Evolutionary conservation across 768 basidiomycete genomes (phyloP), one percentile per base, ranked within the genome.

Genomic region (Suillus sp.): DNA sequence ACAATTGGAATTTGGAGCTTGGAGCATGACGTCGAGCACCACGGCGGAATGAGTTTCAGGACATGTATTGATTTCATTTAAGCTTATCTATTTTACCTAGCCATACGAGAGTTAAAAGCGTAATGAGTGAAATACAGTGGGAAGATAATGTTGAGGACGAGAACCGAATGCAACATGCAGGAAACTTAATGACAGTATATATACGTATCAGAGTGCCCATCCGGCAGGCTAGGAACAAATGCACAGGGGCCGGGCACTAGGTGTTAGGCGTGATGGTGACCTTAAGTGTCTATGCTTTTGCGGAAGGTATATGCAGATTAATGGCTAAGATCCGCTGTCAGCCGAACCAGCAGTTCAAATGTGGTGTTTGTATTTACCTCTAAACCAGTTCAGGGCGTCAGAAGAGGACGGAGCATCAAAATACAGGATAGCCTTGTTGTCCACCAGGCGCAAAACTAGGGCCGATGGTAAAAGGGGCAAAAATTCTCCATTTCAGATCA

Each of bases 401-500:
- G 92, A 92, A 25, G 92, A 86, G 9, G 91, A 86, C 25, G 91
- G 89, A 43, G 89, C 89, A 71, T 93, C 91, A 71, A 95, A 94
- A 73, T 95, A 95, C 50, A 95, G 78, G 62, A 95, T 91, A 18
- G 93, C 93, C 74, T 94, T 95, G 79, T 94, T 93, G 72, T 95
- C 93, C 47, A 95, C 94, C 63, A 95, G 82, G 38, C 93, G 91
- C 45, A 95, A 83, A 59, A 88, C 93, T 93, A 64, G 2, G 61
- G 60, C 68, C 47, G 70, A 64, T 47, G 25, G 13, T 40, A 20
- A 57, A 64, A 37, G 34, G 18, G 6, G 3, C 22, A 14, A 34
- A 34, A 37, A 4, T 56, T 20, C 25, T 5, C 5, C 38, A 47
- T 25, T 38, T 64, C 38, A 20, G 9, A 40, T 45, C 62, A 48